A percentile compares a stretch with the other conserved stretches of the same genome.
phyloP scores from a whole-genome alignment of 768 basidiomycete species.

The Suillus tomentosus region DNA sequence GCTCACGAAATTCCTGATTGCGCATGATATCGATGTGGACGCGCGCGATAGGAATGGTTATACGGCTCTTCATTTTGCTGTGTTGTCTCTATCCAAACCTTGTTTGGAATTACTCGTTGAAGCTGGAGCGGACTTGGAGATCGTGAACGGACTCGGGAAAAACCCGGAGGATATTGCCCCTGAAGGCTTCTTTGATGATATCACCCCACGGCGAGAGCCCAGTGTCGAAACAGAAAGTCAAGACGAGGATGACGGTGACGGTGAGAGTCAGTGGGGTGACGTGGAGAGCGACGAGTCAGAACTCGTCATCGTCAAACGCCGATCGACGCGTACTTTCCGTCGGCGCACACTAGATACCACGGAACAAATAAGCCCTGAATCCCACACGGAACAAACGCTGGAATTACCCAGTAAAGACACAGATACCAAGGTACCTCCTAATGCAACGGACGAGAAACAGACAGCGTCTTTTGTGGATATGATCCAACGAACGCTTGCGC shows the following conservation, averaged over 20 bases:
- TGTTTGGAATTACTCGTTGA: slow-evolving; percentile 71
- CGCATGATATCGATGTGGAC: slow-evolving; percentile 76
- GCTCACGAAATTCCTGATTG: slow-evolving; percentile 71
- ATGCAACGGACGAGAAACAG: slow-evolving; percentile 36
- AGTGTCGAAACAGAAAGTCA: slow-evolving; percentile 26
- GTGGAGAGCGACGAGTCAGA: slow-evolving; percentile 66
- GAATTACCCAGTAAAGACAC: slow-evolving; percentile 14
- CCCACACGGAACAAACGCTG: slow-evolving; percentile 3
- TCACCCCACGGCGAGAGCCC: slow-evolving; percentile 16
- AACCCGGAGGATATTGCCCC: slow-evolving; percentile 65
- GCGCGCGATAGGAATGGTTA: slow-evolving; percentile 86
- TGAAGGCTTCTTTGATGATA: slow-evolving; percentile 45
- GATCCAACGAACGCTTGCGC: slow-evolving; percentile 73
- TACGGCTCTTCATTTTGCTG: slow-evolving; percentile 88
- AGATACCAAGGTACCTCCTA: slow-evolving; percentile 26
- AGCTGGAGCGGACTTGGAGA: slow-evolving; percentile 78
- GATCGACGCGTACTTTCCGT: slow-evolving; percentile 36
- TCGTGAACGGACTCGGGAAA: slow-evolving; percentile 72
- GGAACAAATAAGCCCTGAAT: slow-evolving; percentile 14
- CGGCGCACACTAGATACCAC: slow-evolving; percentile 29
- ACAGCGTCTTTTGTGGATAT: slow-evolving; percentile 62
- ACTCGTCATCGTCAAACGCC: slow-evolving; percentile 30
- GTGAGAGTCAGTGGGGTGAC: slow-evolving; percentile 69
- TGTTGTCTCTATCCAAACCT: slow-evolving; percentile 58
- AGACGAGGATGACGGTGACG: slow-evolving; percentile 51